Evolutionary conservation across 177 flowering plant species (phyloP).

Genomic region (Vitis hybrid): DNA sequence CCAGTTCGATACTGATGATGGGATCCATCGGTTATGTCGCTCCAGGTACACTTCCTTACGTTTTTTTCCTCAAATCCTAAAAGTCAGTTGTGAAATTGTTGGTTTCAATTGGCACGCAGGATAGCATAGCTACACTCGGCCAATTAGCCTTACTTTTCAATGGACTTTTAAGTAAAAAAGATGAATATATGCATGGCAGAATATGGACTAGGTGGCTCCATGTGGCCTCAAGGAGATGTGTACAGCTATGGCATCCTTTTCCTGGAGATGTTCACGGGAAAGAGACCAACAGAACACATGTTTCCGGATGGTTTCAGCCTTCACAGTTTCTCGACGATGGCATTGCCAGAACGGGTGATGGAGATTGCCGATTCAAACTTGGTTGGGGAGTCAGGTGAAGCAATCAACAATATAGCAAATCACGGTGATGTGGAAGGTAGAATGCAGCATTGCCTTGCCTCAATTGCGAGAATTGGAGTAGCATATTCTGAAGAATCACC

Average conservation of each 20-base stretch:
- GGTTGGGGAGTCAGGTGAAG: not conserved
- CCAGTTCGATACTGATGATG: not conserved
- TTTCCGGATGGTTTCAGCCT: not conserved
- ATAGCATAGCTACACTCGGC: no score
- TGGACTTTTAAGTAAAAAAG: not conserved
- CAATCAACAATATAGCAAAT: not conserved
- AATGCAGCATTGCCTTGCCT: not conserved
- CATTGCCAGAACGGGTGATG: constrained; percentile 8
- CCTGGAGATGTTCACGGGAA: constrained; percentile 23
- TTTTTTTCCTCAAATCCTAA: no score
- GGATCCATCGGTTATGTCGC: constrained; percentile 11
- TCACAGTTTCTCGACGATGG: not conserved
- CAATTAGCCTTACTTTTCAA: no score
- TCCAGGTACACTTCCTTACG: not conserved
- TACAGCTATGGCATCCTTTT: constrained; percentile 24
- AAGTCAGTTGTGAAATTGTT: not conserved
- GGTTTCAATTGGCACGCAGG: not conserved
- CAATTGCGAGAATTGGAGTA: constrained; percentile 9
- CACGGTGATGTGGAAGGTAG: not conserved
- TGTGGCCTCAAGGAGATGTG: constrained; percentile 11
- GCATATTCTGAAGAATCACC: constrained; percentile 9
- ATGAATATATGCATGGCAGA: constrained; percentile 6
- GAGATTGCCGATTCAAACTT: constrained; percentile 3
- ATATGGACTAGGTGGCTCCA: constrained; percentile 10
- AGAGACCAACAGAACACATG: constrained; percentile 13